phyloP scores from a whole-genome alignment of 441 rosid species.

The Cnidoscolus chayamansa region DNA sequence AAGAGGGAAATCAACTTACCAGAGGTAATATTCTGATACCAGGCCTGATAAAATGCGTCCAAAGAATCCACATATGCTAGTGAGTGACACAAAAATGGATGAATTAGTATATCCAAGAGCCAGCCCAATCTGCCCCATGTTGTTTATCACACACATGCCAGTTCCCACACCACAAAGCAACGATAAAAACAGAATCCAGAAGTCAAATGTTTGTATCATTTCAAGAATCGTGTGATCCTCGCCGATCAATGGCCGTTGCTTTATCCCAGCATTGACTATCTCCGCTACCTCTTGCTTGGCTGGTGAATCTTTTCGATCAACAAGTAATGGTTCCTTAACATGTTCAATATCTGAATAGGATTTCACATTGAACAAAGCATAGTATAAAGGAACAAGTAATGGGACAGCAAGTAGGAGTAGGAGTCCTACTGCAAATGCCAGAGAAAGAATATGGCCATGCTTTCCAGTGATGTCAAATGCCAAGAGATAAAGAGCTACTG shows the following conservation, averaged over 20 bases:
- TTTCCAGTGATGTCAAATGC: conserved; percentile 44
- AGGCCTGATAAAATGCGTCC: conserved; percentile 69
- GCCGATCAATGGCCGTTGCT: conserved; percentile 46
- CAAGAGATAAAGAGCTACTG: conserved; percentile 53
- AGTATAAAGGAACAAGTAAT: conserved; percentile 43
- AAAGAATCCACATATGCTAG: conserved; percentile 78
- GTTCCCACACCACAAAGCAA: conserved; percentile 82
- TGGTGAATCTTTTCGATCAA: conserved; percentile 9
- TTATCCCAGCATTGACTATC: conserved; percentile 7
- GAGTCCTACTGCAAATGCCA: conserved; percentile 40
- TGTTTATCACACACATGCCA: conserved; percentile 75
- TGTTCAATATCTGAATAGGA: conserved; percentile 35
- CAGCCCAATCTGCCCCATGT: conserved; percentile 77
- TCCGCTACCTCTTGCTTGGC: conserved; percentile 3
- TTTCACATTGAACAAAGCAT: conserved; percentile 23
- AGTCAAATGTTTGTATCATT: conserved; percentile 53
- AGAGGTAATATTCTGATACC: conserved; percentile 56
- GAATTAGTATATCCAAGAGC: conserved; percentile 66
- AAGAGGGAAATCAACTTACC: conserved; percentile 35
- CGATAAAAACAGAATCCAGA: conserved; percentile 69
- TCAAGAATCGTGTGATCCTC: conserved; percentile 73
- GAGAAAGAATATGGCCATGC: conserved; percentile 33
- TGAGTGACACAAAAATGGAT: conserved; percentile 68
- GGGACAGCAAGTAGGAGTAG: conserved; percentile 49
- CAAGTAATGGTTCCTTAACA: conserved; percentile 21